A percentile compares a stretch with the other conserved stretches of the same genome.
Evolutionary conservation across 176 grass and related monocot genomes (phyloP).

Genomic region (Oryza brachyantha): DNA sequence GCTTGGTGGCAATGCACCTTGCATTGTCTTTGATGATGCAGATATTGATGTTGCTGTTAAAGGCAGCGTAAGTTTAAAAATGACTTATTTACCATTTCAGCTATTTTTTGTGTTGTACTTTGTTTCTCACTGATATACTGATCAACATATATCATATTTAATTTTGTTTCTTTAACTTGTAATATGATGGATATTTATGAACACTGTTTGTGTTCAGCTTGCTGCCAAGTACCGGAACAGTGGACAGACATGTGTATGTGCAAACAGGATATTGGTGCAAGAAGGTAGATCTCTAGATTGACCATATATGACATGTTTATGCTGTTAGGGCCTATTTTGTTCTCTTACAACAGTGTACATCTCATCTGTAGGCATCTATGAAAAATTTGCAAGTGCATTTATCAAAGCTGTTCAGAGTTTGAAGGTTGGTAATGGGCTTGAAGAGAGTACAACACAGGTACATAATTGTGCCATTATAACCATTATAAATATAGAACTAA

Average conservation of each 20-base stretch:
- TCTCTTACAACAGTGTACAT: slow-evolving; percentile 7
- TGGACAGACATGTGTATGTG: slow-evolving; percentile 95
- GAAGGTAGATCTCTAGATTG: slow-evolving; percentile 81
- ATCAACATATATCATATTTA: not conserved
- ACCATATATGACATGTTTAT: slow-evolving; percentile 22
- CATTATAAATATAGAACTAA: not conserved
- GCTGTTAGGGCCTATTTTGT: slow-evolving; percentile 21
- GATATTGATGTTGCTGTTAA: slow-evolving; percentile 95
- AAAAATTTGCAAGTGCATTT: slow-evolving; percentile 90
- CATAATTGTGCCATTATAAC: slow-evolving; percentile 7
- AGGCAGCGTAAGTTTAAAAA: slow-evolving; percentile 70
- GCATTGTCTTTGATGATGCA: slow-evolving; percentile 97
- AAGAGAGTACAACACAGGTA: slow-evolving; percentile 80
- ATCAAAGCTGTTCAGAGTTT: slow-evolving; percentile 89
- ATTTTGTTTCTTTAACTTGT: not conserved
- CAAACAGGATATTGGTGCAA: slow-evolving; percentile 97
- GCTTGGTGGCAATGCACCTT: slow-evolving; percentile 98
- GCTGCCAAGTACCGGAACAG: slow-evolving; percentile 98
- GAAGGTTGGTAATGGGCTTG: slow-evolving; percentile 86
- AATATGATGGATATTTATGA: slow-evolving; percentile 20
- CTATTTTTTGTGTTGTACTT: not conserved
- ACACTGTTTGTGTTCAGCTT: slow-evolving; percentile 52
- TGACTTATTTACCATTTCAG: not conserved
- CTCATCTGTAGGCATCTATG: slow-evolving; percentile 72
- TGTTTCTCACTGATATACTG: slow-evolving; percentile 12